Evolutionary conservation across 495 filamentous ascomycete genomes (phyloP), one percentile per base, ranked within the genome.

Genomic region (Penicillium ucsense): DNA sequence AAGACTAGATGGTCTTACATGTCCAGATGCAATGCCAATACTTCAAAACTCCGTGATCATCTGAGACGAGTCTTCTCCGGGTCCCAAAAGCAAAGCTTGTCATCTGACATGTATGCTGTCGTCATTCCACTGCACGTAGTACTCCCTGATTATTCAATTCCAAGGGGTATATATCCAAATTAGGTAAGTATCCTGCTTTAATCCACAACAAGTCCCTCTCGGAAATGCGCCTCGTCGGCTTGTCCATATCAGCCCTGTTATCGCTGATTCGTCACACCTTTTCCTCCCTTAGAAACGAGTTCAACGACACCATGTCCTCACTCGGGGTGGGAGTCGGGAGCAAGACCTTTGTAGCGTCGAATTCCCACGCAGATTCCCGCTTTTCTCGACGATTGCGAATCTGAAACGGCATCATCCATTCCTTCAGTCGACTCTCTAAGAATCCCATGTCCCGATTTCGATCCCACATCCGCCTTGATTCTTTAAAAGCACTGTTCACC

Each of bases 401-500:
- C n/a, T 59, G 55, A 38, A 63, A 59, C 10, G 65, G 62, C 48
- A 67, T 53, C 42, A 62, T 62, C 57, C 60, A 67, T 38, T 71
- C 66, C 37, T 68, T 68, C 12, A 68, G 51, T 12, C 66, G 60
- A 3, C 65, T 59, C 35, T 70, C 66, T 4, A 73, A 41, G 5
- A 64, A 36, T 0, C 70, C 64, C 62, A 70, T 66, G 32, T 73
- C 70, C 3, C 64, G 56, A 49, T 71, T 67, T 6, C 61, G 63
- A 6, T 60, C 59, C 70, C 70, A 73, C 63, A 71, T 63, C 29
- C 66, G 63, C 3, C 50, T 58, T 3, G 76, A 75, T 38, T 77
- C 72, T 33, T 74, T 63, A 62, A 79, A 81, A 0, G 74, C 71
- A 8, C 51, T 54, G 43, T 77, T 65, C 52, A 83, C 77, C 30